These are phyloP conservation scores for Discostella stelligeroides DNA, from an alignment of 108 stramenopile species.

Conservation along the genomic window DNA sequence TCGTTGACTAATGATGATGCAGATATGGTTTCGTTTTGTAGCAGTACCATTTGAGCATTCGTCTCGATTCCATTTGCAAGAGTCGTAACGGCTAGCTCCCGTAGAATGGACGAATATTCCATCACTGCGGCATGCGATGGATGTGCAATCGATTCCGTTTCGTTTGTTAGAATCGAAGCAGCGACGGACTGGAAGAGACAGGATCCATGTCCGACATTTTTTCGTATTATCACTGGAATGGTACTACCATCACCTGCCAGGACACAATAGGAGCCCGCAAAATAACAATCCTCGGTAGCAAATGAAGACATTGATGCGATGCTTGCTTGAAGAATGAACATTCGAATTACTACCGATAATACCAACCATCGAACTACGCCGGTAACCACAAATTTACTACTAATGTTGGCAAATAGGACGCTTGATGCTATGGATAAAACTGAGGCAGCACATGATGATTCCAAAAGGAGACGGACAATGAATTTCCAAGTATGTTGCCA, in stretches of 20 bases:
- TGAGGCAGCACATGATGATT: not conserved
- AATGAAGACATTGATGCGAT: conserved; percentile 16
- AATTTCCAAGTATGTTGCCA: not conserved
- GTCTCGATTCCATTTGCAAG: conserved; percentile 29
- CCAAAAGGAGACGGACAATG: not conserved
- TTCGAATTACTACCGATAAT: conserved; percentile 17
- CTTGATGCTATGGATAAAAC: not conserved
- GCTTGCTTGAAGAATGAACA: conserved; percentile 28
- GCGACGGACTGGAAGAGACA: conserved; percentile 85
- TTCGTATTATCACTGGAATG: conserved; percentile 61
- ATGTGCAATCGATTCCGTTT: not conserved
- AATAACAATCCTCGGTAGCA: conserved; percentile 27
- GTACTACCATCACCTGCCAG: not conserved
- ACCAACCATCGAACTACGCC: conserved; percentile 30
- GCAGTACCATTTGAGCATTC: conserved; percentile 49
- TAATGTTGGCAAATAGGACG: not conserved
- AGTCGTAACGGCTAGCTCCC: conserved; percentile 64
- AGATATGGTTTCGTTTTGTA: conserved; percentile 63
- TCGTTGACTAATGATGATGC: conserved; percentile 66
- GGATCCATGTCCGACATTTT: conserved; percentile 89
- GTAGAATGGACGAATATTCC: conserved; percentile 45
- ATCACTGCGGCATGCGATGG: conserved; percentile 13
- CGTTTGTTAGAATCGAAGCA: conserved; percentile 22
- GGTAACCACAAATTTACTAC: conserved; percentile 10
- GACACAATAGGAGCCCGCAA: conserved; percentile 21